Percentiles rank a stretch among this genome's conserved stretches.
Evolutionary conservation across 768 basidiomycete species (phyloP).

Genomic region (Coprinopsis cinerea): DNA sequence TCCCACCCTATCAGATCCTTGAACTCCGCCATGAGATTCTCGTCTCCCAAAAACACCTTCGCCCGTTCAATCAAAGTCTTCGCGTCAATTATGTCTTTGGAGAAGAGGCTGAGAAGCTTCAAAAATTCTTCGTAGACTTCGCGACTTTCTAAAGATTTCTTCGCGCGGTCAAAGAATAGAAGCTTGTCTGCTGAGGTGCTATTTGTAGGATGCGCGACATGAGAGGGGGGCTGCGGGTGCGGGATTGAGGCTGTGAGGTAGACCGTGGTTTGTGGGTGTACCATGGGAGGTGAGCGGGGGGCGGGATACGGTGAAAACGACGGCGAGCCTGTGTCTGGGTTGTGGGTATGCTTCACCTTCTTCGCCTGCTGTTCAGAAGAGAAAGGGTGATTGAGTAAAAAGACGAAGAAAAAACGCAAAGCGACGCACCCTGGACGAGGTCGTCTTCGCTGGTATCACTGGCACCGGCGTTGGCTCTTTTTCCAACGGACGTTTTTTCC

Average conservation of each 20-base stretch:
- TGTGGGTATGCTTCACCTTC: slow-evolving; percentile 58
- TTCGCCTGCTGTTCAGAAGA: slow-evolving; percentile 43
- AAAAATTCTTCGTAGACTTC: slow-evolving; percentile 91
- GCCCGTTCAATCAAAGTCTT: slow-evolving; percentile 77
- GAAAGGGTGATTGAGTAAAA: background rate
- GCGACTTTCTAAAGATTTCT: slow-evolving; percentile 66
- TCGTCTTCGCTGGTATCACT: slow-evolving; percentile 34
- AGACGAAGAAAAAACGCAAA: slow-evolving; percentile 1
- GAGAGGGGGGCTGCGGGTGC: slow-evolving; percentile 19
- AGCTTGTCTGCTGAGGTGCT: slow-evolving; percentile 62
- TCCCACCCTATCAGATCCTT: slow-evolving; percentile 83
- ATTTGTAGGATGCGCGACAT: slow-evolving; percentile 19
- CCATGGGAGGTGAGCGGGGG: slow-evolving; percentile 40
- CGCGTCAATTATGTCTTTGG: slow-evolving; percentile 86
- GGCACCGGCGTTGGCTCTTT: slow-evolving; percentile 65
- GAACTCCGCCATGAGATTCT: slow-evolving; percentile 77
- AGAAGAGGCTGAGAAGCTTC: slow-evolving; percentile 86
- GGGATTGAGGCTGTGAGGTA: slow-evolving; percentile 18
- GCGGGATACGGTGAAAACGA: slow-evolving; percentile 44
- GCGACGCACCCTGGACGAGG: slow-evolving; percentile 21
- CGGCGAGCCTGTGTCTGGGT: slow-evolving; percentile 50
- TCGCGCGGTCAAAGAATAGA: slow-evolving; percentile 92
- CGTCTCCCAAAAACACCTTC: slow-evolving; percentile 76
- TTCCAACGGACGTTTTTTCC: slow-evolving; percentile 58
- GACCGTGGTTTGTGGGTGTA: slow-evolving; percentile 25